Conservation (phyloP, 2,329 filamentous ascomycete genomes). For the Penicillium polonicum region DNA sequence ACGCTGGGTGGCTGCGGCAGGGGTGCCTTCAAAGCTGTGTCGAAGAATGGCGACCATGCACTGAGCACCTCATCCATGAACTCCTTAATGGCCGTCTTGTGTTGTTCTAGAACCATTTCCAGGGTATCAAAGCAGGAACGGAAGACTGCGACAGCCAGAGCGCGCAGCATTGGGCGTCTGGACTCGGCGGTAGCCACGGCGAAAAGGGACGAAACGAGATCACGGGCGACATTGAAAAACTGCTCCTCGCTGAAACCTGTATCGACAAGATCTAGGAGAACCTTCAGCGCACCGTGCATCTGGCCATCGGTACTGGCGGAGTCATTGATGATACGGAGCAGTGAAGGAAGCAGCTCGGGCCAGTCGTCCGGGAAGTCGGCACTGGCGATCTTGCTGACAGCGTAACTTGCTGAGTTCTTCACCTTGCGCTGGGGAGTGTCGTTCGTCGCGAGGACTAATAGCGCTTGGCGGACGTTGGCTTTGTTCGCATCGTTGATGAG, state of each 20-base stretch:
- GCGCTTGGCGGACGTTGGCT: conserved; percentile 65
- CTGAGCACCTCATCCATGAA: conserved; percentile 85
- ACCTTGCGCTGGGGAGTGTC: conserved; percentile 77
- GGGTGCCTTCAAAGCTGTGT: conserved; percentile 70
- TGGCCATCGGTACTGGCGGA: conserved; percentile 73
- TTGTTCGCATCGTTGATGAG: conserved; percentile 73
- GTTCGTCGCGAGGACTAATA: conserved; percentile 74
- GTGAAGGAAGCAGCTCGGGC: conserved; percentile 79
- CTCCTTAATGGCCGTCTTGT: conserved; percentile 77
- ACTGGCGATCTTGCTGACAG: conserved; percentile 90
- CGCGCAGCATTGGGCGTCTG: conserved; percentile 73
- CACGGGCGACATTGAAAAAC: conserved; percentile 84
- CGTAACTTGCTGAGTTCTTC: conserved; percentile 81
- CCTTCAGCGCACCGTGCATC: conserved; percentile 83
- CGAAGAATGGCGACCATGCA: conserved; percentile 88
- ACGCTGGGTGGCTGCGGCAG: conserved; percentile 62
- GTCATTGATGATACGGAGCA: conserved; percentile 69
- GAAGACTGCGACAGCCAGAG: conserved; percentile 86
- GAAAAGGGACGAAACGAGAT: conserved; percentile 81
- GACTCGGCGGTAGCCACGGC: conserved; percentile 74
- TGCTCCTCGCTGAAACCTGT: conserved; percentile 91
- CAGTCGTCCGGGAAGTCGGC: conserved; percentile 93
- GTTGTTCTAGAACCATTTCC: conserved; percentile 94
- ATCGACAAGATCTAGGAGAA: conserved; percentile 85
- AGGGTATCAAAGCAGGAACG: conserved; percentile 89